Percentiles rank a stretch among this genome's conserved stretches.
These are phyloP conservation scores for Raffaelea deltoideospora DNA, from an alignment of 2,329 filamentous ascomycete genomes.

Conservation along the genomic window DNA sequence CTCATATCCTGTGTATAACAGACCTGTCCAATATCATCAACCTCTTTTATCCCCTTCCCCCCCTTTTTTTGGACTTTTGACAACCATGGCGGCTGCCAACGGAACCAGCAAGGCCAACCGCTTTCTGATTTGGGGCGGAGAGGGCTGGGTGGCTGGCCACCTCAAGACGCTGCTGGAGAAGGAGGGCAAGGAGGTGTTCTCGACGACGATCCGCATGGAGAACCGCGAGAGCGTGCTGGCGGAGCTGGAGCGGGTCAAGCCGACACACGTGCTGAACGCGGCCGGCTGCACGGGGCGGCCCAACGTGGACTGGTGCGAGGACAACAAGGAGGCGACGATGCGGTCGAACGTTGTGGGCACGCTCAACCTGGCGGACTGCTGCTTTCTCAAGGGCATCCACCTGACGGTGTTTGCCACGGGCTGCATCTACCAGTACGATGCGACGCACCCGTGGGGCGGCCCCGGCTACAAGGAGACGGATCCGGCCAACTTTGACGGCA, in stretches of 20 bases:
- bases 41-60: not conserved
- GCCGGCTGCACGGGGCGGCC: slow-evolving; percentile 52
- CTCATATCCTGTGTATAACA: too few species aligned
- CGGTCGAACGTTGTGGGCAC: slow-evolving; percentile 53
- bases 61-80: too few species aligned
- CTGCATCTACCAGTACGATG: slow-evolving; percentile 52
- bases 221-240: slow-evolving; percentile 39
- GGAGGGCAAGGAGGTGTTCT: slow-evolving; percentile 45
- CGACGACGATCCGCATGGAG: slow-evolving; percentile 51
- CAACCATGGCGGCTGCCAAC: slow-evolving; percentile 7
- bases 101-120: slow-evolving; percentile 20
- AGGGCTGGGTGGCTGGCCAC: slow-evolving; percentile 48
- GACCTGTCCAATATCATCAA: too few species aligned
- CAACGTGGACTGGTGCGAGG: slow-evolving; percentile 59
- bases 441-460: slow-evolving; percentile 42
- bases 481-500: slow-evolving; percentile 47
- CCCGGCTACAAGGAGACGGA: slow-evolving; percentile 47
- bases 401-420: slow-evolving; percentile 52
- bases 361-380: slow-evolving; percentile 46
- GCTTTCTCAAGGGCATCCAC: slow-evolving; percentile 42
- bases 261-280: slow-evolving; percentile 51
- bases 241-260: slow-evolving; percentile 42
- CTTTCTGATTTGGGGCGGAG: slow-evolving; percentile 50
- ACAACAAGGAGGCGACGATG: slow-evolving; percentile 52
- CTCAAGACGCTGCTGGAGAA: slow-evolving; percentile 40